Base-by-base conservation (phyloP, 2,329 filamentous ascomycete genomes). In the Stylonectria norvegica region DNA sequence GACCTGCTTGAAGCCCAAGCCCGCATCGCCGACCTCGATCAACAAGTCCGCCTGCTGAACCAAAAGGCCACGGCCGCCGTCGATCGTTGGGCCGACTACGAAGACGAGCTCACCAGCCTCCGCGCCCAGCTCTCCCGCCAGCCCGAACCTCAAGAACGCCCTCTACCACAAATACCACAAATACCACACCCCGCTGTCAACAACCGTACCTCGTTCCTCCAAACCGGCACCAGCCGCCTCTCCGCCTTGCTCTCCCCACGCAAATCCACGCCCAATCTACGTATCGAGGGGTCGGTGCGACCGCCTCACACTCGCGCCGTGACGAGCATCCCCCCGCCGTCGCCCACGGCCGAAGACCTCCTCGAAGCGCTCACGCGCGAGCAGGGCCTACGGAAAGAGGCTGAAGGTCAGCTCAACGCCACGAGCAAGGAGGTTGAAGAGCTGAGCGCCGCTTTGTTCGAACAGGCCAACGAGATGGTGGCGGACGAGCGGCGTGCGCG, bases 391-490 rank as follows among this genome's bases (percentile, higher is more conserved):
- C 78, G 87, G 10, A 70, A 75, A 27, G 78, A 80, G 36, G 86
- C 86, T 2, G 87, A 93, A 66, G 75, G 76, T 35, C 76, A 78
- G 47, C 69, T 88, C 15, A 73, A 73, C 48, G 76, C 80, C 35
- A 84, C 86, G 36, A 56, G 78, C 56, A 73, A 70, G 10, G 87
- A 93, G 68, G 76, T 91, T 15, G 87, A 91, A 65, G 87, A 93
- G 65, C 69, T 93, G 49, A 86, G 78, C 56, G 83, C 78, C 15
- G 77, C 76, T 36, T 68, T 93, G 38, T 93, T 93, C 61, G 81
- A 86, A 66, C 83, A 90, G 68, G 87, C 87, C 36, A 93, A 93
- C 61, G 81, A 89, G 66, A 93, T 93, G 87, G 87, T 93, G 15
- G 86, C 87, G 2, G 72, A 76, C 14, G 87, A 93, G 70, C 71